Base-by-base conservation (phyloP, 345 rosid species). In the Odontarrhena argentea region DNA sequence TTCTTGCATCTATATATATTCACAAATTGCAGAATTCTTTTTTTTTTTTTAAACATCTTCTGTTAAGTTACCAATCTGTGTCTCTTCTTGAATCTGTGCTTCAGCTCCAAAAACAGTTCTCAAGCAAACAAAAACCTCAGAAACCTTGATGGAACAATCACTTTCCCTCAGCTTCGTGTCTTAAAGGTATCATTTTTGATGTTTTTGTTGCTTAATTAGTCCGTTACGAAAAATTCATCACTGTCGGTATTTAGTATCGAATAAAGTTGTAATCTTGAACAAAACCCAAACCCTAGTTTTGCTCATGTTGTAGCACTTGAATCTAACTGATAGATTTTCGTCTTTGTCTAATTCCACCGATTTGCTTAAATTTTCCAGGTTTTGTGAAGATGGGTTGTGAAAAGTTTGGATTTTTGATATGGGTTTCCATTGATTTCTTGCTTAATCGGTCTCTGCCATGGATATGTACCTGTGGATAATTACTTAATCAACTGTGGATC, bases 401-500 rank as follows among this genome's bases (percentile, higher is more conserved):
- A 70, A 73, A 67, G 75, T 60, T 54, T 71, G 64, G 48, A 62
- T 44, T 78, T 68, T 59, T 78, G 9, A 59, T 74, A 9, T 75
- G 82, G 83, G 68, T 74, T 80, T 64, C 74, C 74, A 36, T 73
- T 71, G 24, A 14, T 84, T 56, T 58, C 79, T 69, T 79, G 71
- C 73, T 55, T 84, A 57, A 74, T 67, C 69, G 68, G 63, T 53
- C 72, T 83, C 50, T 86, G 75, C 47, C 18, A 45, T 71, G 96
- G 87, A 63, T 92, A 81, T 77, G 40, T 46, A 42, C 98, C 97
- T 28, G 53, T 60, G 25, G 84, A 93, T 65, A 88, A 80, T 72
- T 85, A 86, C 74, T 91, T 88, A 55, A 76, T 93, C 60, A 83
- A 93, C 64, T 88, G 92, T 78, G 97, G 96, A 77, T 93, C 96